phyloP scores from a whole-genome alignment of 495 filamentous ascomycete genomes.

The Trichocladium antarcticum region DNA sequence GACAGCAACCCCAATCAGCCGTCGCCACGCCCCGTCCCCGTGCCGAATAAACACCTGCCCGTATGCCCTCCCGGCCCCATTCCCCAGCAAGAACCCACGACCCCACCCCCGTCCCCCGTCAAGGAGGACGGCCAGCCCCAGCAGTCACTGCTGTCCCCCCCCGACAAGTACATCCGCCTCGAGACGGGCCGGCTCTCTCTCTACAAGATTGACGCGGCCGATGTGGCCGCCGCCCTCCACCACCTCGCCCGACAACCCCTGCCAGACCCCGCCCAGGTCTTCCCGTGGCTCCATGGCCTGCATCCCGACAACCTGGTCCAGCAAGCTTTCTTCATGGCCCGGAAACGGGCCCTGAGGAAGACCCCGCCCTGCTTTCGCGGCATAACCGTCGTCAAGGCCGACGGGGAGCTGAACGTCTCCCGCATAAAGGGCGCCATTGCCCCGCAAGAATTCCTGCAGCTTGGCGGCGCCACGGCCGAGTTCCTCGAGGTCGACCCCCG shows the following conservation, averaged over 20 bases:
- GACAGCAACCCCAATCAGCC: constrained; percentile 25
- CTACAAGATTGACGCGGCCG: constrained; percentile 59
- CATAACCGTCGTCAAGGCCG: constrained; percentile 79
- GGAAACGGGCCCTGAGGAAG: constrained; percentile 57
- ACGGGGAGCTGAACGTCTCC: constrained; percentile 60
- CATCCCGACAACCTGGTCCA: constrained; percentile 83
- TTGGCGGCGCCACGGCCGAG: constrained; percentile 29
- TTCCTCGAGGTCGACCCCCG: constrained; percentile 72
- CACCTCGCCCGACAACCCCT: constrained; percentile 64
- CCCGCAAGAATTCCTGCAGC: constrained; percentile 62
- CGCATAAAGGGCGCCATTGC: constrained; percentile 78
- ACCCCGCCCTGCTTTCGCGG: constrained; percentile 72
- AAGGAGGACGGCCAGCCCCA: constrained; percentile 40
- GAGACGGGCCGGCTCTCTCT: constrained; percentile 50
- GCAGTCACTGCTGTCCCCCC: constrained; percentile 61
- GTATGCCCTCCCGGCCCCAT: constrained; percentile 69
- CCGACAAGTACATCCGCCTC: constrained; percentile 46
- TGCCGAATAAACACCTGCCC: constrained; percentile 87
- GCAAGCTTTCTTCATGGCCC: constrained; percentile 72
- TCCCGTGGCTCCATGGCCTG: constrained; percentile 97
- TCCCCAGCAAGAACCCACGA: constrained; percentile 48
- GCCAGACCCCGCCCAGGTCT: constrained; percentile 72
- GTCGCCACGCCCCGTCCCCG: constrained; percentile 38
- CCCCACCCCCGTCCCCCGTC: constrained; percentile 54
- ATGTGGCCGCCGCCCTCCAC: constrained; percentile 60